A percentile compares a stretch with the other conserved stretches of the same genome.
Conservation (phyloP, 169 alveolate species). For the Eimeria brunetti region DNA sequence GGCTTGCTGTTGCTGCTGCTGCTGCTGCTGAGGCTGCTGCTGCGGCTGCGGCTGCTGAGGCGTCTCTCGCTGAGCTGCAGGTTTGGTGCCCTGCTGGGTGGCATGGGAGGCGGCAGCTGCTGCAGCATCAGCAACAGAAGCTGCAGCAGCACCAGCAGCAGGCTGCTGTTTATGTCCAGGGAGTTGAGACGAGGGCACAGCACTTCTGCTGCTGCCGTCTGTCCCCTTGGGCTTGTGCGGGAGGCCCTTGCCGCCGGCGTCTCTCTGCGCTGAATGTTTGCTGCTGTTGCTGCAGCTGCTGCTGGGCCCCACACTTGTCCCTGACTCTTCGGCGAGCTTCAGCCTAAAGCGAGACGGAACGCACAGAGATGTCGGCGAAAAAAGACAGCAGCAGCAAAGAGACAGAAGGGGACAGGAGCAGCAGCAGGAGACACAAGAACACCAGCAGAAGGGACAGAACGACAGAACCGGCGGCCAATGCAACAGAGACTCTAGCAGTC, state of each 20-base stretch:
- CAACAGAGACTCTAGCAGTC: not conserved
- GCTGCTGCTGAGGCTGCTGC: slow-evolving; percentile 42
- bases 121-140: slow-evolving; percentile 8
- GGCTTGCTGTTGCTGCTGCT: slow-evolving; percentile 3
- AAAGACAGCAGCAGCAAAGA: not conserved
- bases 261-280: not conserved
- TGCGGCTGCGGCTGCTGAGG: slow-evolving; percentile 8
- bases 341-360: not conserved
- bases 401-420: not conserved
- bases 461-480: not conserved
- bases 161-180: not conserved
- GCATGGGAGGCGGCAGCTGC: not conserved
- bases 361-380: not conserved
- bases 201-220: not conserved
- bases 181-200: slow-evolving; percentile 1
- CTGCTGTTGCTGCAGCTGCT: not conserved
- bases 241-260: not conserved
- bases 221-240: not conserved
- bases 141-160: not conserved
- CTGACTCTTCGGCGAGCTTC: not conserved
- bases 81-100: not conserved
- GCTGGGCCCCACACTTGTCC: slow-evolving; percentile 1
- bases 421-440: not conserved
- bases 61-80: not conserved
- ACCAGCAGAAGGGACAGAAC: not conserved